Conservation (phyloP, 164 flowering plant species). For the Brasenia schreberi region DNA sequence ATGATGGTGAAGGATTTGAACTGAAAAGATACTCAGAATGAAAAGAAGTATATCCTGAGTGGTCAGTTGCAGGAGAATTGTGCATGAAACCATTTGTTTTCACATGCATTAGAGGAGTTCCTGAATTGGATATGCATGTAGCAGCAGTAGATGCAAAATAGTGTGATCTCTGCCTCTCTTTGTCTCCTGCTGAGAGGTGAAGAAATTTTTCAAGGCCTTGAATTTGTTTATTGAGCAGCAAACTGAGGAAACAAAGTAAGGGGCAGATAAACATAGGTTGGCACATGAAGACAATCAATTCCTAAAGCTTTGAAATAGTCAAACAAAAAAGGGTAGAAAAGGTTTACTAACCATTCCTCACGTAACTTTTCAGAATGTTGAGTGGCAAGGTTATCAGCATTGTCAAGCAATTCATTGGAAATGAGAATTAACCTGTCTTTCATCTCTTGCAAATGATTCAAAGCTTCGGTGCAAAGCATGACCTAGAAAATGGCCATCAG, state of each 20-base stretch:
- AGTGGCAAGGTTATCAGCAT: conserved; percentile 35
- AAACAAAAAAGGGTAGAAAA: background rate
- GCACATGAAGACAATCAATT: background rate
- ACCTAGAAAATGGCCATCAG: conserved; percentile 34
- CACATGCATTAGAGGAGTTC: conserved; percentile 27
- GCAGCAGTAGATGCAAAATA: conserved; percentile 50
- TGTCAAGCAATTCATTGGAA: conserved; percentile 87
- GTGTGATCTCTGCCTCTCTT: conserved; percentile 57
- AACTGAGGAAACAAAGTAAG: conserved; percentile 23
- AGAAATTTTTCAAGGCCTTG: conserved; percentile 60
- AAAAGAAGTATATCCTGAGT: conserved; percentile 20
- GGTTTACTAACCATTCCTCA: conserved; percentile 53
- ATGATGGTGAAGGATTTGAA: conserved; percentile 27
- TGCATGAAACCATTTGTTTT: conserved; percentile 14
- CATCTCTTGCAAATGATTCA: conserved; percentile 69
- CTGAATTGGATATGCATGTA: conserved; percentile 26
- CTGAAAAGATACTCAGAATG: conserved; percentile 20
- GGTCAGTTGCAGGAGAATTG: conserved; percentile 29
- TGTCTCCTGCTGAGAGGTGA: conserved; percentile 22
- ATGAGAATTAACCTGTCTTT: conserved; percentile 70
- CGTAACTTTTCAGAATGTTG: conserved; percentile 55
- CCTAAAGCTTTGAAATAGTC: background rate
- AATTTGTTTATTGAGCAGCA: conserved; percentile 67
- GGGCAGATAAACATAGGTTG: background rate
- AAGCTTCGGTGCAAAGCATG: conserved; percentile 72